A percentile compares a stretch with the other conserved stretches of the same genome.
Evolutionary conservation across 2,329 filamentous ascomycete genomes (phyloP).

Genomic region (Alternaria longipes): DNA sequence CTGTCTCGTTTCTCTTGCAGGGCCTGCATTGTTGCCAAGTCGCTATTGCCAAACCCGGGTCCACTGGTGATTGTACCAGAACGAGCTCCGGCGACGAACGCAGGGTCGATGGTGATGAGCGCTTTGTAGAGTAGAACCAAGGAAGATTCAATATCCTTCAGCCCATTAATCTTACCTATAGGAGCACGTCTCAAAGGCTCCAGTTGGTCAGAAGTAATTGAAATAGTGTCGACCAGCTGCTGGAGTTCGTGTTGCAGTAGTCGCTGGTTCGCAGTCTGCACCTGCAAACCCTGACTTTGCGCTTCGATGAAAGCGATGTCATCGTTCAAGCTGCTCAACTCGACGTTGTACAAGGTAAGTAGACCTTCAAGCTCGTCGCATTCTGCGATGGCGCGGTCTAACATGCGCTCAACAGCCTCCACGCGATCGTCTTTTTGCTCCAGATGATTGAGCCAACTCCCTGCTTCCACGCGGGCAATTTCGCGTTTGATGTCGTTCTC

Average conservation of each 20-base stretch:
- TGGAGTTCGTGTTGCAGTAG: conserved; percentile 89
- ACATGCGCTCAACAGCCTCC: conserved; percentile 81
- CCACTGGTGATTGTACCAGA: conserved; percentile 53
- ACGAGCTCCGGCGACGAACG: conserved; percentile 65
- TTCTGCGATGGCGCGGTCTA: conserved; percentile 90
- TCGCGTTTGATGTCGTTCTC: conserved; percentile 86
- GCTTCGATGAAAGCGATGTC: conserved; percentile 98
- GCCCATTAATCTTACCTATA: conserved; percentile 73
- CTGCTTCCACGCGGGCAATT: conserved; percentile 88
- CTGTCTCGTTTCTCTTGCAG: conserved; percentile 93
- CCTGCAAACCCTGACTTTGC: conserved; percentile 94
- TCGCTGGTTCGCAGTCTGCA: conserved; percentile 97
- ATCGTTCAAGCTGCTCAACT: conserved; percentile 85
- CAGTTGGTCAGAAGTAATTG: conserved; percentile 80
- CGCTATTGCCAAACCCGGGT: conserved; percentile 75
- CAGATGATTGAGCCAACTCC: conserved; percentile 84
- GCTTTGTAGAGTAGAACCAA: conserved; percentile 88
- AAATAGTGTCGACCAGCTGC: conserved; percentile 87
- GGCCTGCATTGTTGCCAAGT: conserved; percentile 84
- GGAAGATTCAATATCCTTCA: conserved; percentile 80
- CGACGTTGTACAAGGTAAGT: conserved; percentile 91
- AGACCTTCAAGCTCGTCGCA: conserved; percentile 97
- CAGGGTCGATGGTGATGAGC: conserved; percentile 91
- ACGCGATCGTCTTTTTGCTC: conserved; percentile 91
- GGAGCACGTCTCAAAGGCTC: conserved; percentile 77